Base-by-base conservation (phyloP, 1,284 basidiomycete genomes). In the Puccinia coronata region DNA sequence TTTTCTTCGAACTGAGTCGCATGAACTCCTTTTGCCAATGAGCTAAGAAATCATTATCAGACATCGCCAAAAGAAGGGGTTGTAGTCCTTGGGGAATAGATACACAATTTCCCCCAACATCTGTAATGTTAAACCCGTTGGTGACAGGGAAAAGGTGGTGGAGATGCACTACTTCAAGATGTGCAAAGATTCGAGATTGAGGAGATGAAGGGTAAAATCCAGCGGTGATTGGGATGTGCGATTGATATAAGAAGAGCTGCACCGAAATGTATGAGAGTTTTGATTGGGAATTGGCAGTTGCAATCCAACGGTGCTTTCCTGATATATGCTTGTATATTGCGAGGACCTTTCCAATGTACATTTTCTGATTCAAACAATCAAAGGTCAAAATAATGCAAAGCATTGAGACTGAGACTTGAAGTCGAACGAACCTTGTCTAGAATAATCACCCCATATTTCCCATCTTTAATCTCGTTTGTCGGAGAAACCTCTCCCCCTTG, bases 281-380 rank as follows among this genome's bases (percentile, higher is more conserved):
- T 4, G 3, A 9, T 39, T 65, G 34, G 34, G 11, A 20, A 39
- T 3, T 65, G 18, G 63, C 14, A 63, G 25, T 63, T 34, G 63
- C 16, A 39, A 65, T 18, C 39, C 63, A 65, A 28, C 39, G 25
- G 23, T 65, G 63, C 18, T 65, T 65, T 23, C 63, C 63, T 39
- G 63, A 65, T 20, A 65, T 36, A 65, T 65, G 31, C 63, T 65
- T n/a, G 9, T 65, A 65, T n/a, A 28, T 14, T 11, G 63, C 63
- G 3, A 65, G 34, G 39, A 65, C n/a, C n/a, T 65, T 65, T 43
- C 63, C 34, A n/a, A 65, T 65, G 9, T 65, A 65, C 63, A 65
- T 36, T 39, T 65, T 65, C 63, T 65, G 63, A 39, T 16, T 34
- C 23, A 2, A 65, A 36, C 9, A 20, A 23, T n/a, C 9, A 39